Conservation (phyloP, 208 protist genomes). For the Strigomonas galati region DNA sequence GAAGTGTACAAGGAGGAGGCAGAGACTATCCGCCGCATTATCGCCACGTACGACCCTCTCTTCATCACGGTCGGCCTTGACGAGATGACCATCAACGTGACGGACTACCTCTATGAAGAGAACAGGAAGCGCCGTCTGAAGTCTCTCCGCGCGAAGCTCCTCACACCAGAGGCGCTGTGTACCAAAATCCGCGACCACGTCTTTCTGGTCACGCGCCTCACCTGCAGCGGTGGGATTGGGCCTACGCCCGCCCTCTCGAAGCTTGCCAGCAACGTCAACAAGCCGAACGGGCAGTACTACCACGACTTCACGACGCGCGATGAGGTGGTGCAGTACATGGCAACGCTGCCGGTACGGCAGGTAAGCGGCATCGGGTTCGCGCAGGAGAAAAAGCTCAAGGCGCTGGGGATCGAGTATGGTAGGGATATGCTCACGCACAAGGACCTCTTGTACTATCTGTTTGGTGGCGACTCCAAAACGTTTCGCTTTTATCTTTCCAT, state of each 20-base stretch:
- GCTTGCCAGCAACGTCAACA: constrained; percentile 82
- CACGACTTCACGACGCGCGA: constrained; percentile 35
- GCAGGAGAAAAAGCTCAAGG: constrained; percentile 35
- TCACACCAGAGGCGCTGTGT: constrained; percentile 37
- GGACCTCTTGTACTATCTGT: constrained; percentile 46
- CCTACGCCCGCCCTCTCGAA: constrained; percentile 79
- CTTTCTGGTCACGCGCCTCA: constrained; percentile 45
- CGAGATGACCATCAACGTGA: constrained; percentile 77
- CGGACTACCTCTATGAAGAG: constrained; percentile 26
- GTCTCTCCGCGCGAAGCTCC: not conserved
- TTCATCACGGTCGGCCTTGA: constrained; percentile 59
- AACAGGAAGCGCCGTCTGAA: not conserved
- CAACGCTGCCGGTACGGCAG: constrained; percentile 38
- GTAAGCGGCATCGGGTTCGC: constrained; percentile 56
- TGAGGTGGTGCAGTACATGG: constrained; percentile 46
- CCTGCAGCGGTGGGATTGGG: constrained; percentile 67
- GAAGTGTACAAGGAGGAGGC: constrained; percentile 49
- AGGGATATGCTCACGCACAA: constrained; percentile 31
- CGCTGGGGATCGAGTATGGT: constrained; percentile 51
- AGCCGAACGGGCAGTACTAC: constrained; percentile 89
- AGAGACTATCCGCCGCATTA: constrained; percentile 47
- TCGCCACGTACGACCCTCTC: constrained; percentile 65
- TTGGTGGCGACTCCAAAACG: constrained; percentile 39
- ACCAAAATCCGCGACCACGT: constrained; percentile 49
- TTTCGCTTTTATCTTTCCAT: constrained; percentile 51